Evolutionary conservation across 192 early-diverging fungal genomes (phyloP).

Genomic region (Backusella sp.): DNA sequence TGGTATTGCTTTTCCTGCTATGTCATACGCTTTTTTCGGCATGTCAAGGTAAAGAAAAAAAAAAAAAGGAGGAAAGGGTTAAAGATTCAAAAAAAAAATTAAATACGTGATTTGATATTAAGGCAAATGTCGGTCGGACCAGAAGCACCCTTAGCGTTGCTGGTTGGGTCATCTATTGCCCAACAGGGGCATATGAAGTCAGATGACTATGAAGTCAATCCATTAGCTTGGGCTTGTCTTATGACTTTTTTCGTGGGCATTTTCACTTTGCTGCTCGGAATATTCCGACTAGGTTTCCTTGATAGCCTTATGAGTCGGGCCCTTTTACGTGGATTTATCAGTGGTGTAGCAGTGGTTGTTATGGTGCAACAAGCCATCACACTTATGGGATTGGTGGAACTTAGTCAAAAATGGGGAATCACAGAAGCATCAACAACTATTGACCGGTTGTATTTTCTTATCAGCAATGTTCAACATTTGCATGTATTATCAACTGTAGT

Average conservation of each 20-base stretch:
- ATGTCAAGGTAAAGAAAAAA: constrained; percentile 72
- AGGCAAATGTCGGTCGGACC: constrained; percentile 93
- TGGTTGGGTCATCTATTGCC: constrained; percentile 24
- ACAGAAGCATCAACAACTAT: constrained; percentile 74
- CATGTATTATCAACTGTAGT: constrained; percentile 72
- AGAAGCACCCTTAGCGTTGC: constrained; percentile 51
- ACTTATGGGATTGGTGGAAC: constrained; percentile 65
- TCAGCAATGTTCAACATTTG: constrained; percentile 54
- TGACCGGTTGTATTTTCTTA: constrained; percentile 68
- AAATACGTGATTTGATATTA: neutral
- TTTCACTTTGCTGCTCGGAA: constrained; percentile 88
- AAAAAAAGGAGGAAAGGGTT: neutral
- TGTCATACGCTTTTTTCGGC: constrained; percentile 90
- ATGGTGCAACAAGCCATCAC: constrained; percentile 83
- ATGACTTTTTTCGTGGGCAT: constrained; percentile 84
- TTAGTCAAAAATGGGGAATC: constrained; percentile 41
- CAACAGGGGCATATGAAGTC: constrained; percentile 35
- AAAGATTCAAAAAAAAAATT: neutral
- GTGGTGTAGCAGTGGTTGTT: constrained; percentile 92
- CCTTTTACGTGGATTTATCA: constrained; percentile 90
- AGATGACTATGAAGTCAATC: constrained; percentile 37
- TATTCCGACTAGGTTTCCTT: constrained; percentile 96
- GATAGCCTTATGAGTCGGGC: constrained; percentile 93
- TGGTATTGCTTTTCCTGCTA: constrained; percentile 74
- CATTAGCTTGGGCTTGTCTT: constrained; percentile 61